Base-by-base conservation (phyloP, 1,284 basidiomycete species). In the Fomes fomentarius region DNA sequence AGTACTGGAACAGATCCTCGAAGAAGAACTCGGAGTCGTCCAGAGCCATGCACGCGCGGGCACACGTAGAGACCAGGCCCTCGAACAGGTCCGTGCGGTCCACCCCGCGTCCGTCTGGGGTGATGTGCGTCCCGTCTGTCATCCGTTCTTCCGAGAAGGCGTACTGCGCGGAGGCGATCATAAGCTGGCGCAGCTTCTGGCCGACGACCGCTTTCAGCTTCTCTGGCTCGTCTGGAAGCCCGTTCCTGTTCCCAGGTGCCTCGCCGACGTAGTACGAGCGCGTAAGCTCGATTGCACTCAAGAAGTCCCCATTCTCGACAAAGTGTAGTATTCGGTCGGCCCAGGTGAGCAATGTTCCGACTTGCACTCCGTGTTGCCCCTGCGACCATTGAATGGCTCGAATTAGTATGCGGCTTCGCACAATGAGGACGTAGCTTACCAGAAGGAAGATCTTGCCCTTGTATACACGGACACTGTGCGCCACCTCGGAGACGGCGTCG, bases 101-200 rank as follows among this genome's bases (percentile, higher is more conserved):
- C 5, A 98, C 94, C 22, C 96, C 96, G 33, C 94, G 84, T 14
- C 93, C 91, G 64, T 94, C 91, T 3, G 84, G 76, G 17, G 87
- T 90, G 54, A 80, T 74, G 70, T 97, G 94, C 1, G 95, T 97
- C 40, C 81, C 84, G 69, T 98, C 96, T 19, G 80, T 87, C 83
- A 98, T 87, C 15, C 96, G 87, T 10, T 98, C 94, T 63, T 97
- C 93, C 3, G 95, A 96, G 70, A 99, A 99, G 0, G 92, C 86
- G 71, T 96, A 98, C 26, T 81, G 83, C 30, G 91, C 80, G 0
- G 96, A 98, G 1, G 96, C 94, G 4, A 77, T 73, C 87, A 98
- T 92, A 40, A 98, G 80, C 59, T 91, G 91, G 31, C 79, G 82
- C 56, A 98, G 79, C 62, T 91, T 90, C 56, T 83, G 78, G 2